Base-by-base conservation (phyloP, 768 basidiomycete species). In the Rhodotorula sphaerocarpa region DNA sequence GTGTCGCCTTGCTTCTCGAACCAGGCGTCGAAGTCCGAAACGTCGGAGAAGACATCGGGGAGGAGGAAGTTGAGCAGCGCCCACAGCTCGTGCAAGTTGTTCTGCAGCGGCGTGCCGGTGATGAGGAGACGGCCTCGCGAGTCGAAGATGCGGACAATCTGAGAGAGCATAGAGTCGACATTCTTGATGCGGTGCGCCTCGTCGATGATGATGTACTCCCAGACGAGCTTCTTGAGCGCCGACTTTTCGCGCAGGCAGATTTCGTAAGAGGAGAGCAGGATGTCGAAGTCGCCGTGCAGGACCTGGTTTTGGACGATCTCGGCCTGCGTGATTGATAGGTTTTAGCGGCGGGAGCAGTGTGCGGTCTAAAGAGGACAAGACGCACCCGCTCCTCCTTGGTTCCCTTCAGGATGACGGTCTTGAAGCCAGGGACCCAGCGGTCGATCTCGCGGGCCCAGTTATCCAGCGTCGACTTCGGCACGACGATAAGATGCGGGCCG, bases 161-260 rank as follows among this genome's bases (percentile, higher is more conserved):
- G 90, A 21, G 86, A 85, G 21, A 99, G 82, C 71, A 97, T 86
- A 18, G 90, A 93, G 75, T 96, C 90, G 70, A 93, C 91, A 74
- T 97, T 97, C 79, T 97, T 97, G 81, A 99, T 99, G 28, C 95
- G 86, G 73, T 99, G 93, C 1, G 93, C 93, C 77, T 99, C 93
- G 77, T 99, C 93, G 72, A 99, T 97, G 68, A 87, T 83, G 75
- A 96, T 96, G 76, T 97, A 97, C 75, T 93, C 89, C 79, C 96
- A 97, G 0, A 86, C 86, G 75, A 96, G 89, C 75, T 93, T 93
- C 77, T 89, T 90, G 65, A 97, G 79, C 0, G 86, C 82, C n/a
- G 83, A 80, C 76, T 90, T 90, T 75, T 99, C 95, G 69, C 93
- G 89, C 66, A 97, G 82, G 74, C 90, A 93, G 65, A 99, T 88